Evolutionary conservation across 176 grass and related monocot species (phyloP), one percentile per base, ranked within the genome.

Genomic region (Typha latifolia): DNA sequence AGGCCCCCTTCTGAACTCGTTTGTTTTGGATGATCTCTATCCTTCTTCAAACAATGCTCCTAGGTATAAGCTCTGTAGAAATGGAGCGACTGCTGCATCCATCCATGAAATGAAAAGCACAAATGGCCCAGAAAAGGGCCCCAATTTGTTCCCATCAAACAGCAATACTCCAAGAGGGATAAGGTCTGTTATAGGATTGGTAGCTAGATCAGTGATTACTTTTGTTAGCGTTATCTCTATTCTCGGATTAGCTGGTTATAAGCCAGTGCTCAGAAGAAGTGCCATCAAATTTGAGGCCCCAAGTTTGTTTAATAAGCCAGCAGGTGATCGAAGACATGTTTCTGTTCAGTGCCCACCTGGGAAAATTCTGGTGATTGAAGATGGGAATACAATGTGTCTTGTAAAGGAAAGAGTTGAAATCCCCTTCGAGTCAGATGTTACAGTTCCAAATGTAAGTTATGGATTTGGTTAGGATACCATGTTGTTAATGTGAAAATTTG

Each of bases 301-400:
- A 43, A 43, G 37, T 43, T 10, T 43, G 37, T 43, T 43, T 1
- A 10, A 2, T 43, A 43, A 43, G 37, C 6, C 37, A 43, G 37
- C 37, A 10, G 5, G 37, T 10, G 37, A 43, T 43, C 34, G 57
- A 49, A 70, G 50, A 48, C 47, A 16, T 4, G 47, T 0, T 48
- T 24, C 43, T 48, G 15, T 55, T 37, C 50, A 53, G 15, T 70
- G 68, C 51, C 68, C 68, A 13, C 68, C 50, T 31, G 68, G 68
- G 50, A 70, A 70, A 56, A 12, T 70, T 14, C 50, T 56, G 14
- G 68, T 70, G 26, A 70, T 57, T 43, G 68, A 70, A 56, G 68
- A 70, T 47, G 68, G 68, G 4, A 57, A 56, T 32, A 23, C 68
- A 11, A 24, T 50, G 8, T 70, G 68, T 27, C 50, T 70, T 32